These are phyloP conservation scores for Naganishia kalamii DNA, from an alignment of 768 basidiomycete genomes.

Conservation along the genomic window DNA sequence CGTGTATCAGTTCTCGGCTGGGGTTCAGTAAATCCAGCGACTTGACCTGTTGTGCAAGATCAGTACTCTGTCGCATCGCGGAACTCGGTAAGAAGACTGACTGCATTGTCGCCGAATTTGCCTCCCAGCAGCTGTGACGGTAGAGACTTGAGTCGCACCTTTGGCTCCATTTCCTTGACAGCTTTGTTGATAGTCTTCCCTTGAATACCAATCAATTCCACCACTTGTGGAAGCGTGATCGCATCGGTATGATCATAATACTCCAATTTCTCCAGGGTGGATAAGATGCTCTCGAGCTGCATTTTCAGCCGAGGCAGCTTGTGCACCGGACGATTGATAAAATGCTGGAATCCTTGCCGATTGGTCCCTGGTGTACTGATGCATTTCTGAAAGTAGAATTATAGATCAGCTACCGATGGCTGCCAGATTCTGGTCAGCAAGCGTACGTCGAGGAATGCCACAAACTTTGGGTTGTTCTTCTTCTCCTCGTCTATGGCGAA, in stretches of 20 bases:
- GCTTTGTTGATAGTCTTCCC: slow-evolving; percentile 84
- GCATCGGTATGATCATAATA: slow-evolving; percentile 64
- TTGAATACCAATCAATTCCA: slow-evolving; percentile 77
- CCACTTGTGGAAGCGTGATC: slow-evolving; percentile 72
- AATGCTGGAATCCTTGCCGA: slow-evolving; percentile 83
- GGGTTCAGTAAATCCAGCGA: slow-evolving; percentile 87
- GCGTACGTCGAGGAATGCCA: slow-evolving; percentile 37
- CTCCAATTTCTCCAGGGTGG: slow-evolving; percentile 57
- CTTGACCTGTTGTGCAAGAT: slow-evolving; percentile 39
- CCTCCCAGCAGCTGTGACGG: slow-evolving; percentile 37
- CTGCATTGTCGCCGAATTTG: slow-evolving; percentile 33
- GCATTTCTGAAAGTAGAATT: slow-evolving; percentile 53
- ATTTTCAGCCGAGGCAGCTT: slow-evolving; percentile 82
- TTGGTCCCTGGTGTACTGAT: slow-evolving; percentile 58
- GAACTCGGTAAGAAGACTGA: slow-evolving; percentile 9
- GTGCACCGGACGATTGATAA: slow-evolving; percentile 86
- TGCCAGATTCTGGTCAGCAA: neutral
- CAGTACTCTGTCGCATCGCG: neutral
- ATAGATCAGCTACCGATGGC: neutral
- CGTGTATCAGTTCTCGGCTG: slow-evolving; percentile 73
- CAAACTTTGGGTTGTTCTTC: slow-evolving; percentile 35
- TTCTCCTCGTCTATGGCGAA: slow-evolving; percentile 45
- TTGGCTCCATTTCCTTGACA: slow-evolving; percentile 74
- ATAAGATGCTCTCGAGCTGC: slow-evolving; percentile 69
- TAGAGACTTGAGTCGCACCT: slow-evolving; percentile 75